Evolutionary conservation across 176 grass and related monocot genomes (phyloP).

Genomic region (bread wheat (Triticum aestivum)): IWGSC_CS_RefSeq_v2.1 NC_057797.1:581792962-581793461

Average conservation of each 20-base stretch:
- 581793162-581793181: neutral
- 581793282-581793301: neutral
- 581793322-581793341: neutral
- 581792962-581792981: too few relatives aligned
- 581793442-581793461: slow-evolving; percentile 71
- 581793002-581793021: too few relatives aligned
- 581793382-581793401: neutral
- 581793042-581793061: too few relatives aligned
- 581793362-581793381: neutral
- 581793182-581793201: neutral
- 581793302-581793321: neutral
- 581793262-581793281: too few relatives aligned
- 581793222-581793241: neutral
- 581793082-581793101: too few relatives aligned
- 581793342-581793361: neutral
- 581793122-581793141: neutral
- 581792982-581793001: too few relatives aligned
- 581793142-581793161: neutral
- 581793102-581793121: too few relatives aligned
- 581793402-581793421: neutral
- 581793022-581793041: too few relatives aligned
- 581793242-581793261: neutral
- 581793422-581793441: slow-evolving; percentile 27
- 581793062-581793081: too few relatives aligned
- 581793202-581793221: neutral